Percentiles rank a stretch among this genome's conserved stretches.
Evolutionary conservation across 2,329 filamentous ascomycete genomes (phyloP).

Genomic region (Colletotrichum karsti): DNA sequence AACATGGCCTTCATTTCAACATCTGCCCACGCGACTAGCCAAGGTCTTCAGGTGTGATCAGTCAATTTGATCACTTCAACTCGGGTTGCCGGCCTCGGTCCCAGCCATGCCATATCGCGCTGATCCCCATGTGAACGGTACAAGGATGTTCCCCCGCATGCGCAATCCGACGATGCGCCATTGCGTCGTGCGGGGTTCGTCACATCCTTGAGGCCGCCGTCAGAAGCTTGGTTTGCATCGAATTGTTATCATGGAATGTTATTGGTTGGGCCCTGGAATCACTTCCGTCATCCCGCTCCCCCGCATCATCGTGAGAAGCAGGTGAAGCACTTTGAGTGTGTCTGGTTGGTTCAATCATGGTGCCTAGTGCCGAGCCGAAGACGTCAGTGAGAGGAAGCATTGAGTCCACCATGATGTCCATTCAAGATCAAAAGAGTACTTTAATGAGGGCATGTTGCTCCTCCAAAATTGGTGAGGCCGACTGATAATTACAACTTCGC

Average conservation of each 20-base stretch:
- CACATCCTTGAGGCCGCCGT: not conserved
- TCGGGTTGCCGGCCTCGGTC: constrained; percentile 1
- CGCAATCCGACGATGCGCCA: not conserved
- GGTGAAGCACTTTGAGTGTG: not conserved
- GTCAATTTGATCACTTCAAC: not conserved
- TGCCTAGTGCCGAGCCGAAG: not conserved
- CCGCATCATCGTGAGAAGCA: not conserved
- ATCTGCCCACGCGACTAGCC: not conserved
- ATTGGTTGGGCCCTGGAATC: not conserved
- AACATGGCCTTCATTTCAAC: not conserved
- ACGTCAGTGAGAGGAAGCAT: not conserved
- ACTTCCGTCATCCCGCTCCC: not conserved
- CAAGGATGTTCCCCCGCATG: constrained; percentile 13
- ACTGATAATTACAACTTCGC: constrained; percentile 8
- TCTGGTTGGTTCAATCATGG: not conserved
- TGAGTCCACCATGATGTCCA: too few species aligned
- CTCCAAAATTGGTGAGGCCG: too few species aligned
- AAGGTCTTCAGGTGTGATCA: not conserved
- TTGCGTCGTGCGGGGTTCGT: constrained; percentile 20
- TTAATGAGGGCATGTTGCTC: too few species aligned
- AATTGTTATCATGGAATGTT: not conserved
- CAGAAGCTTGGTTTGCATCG: not conserved
- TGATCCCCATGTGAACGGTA: constrained; percentile 17
- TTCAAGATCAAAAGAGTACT: too few species aligned
- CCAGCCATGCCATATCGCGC: constrained; percentile 11